Evolutionary conservation across 2,329 filamentous ascomycete genomes (phyloP), one percentile per base, ranked within the genome.

Genomic region (Teratosphaeria destructans): DNA sequence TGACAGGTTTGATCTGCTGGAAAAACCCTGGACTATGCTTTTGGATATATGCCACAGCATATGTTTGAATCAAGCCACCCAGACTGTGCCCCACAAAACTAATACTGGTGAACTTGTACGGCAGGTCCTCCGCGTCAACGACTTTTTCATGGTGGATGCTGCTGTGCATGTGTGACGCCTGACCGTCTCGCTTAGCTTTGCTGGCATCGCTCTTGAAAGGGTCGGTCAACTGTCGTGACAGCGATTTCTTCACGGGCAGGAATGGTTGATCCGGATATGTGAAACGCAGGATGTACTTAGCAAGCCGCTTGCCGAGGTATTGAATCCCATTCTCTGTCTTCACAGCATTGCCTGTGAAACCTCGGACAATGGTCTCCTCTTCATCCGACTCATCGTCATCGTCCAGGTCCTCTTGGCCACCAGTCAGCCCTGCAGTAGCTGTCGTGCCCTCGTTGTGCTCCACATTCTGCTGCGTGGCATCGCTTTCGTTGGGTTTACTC

Each of bases 1-100:
- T 96, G 71, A 96, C 79, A 0, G 93, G 93, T 64, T 85, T 83
- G 67, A 96, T 95, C 5, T 85, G 77, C 56, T 92, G 82, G 68
- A 97, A 97, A 72, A 97, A 97, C 10, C 86, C 78, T 1, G 93
- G 93, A 0, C 90, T 95, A 72, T 97, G 91, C 71, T 96, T 96
- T 68, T 96, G 89, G 54, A 97, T 95, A 72, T 97, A 97, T 8
- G 92, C 93, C 60, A 97, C 86, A 2, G 93, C 93, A 71, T 97
- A 97, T 0, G 89, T 95, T 73, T 97, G 93, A 16, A 96, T 82
- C 19, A 95, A 78, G 0, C 93, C 93, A 32, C 93, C 93, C 0
- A 97, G 82, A 0, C 92, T 96, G 74, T 97, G 93, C 0, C 86
- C 91, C 59, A 97, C 83, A 71, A 97, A 96, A 70, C 92, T 96